These are phyloP conservation scores for Trichoderma guizhouense DNA, from an alignment of 2,329 filamentous ascomycete species.

Conservation along the genomic window DNA sequence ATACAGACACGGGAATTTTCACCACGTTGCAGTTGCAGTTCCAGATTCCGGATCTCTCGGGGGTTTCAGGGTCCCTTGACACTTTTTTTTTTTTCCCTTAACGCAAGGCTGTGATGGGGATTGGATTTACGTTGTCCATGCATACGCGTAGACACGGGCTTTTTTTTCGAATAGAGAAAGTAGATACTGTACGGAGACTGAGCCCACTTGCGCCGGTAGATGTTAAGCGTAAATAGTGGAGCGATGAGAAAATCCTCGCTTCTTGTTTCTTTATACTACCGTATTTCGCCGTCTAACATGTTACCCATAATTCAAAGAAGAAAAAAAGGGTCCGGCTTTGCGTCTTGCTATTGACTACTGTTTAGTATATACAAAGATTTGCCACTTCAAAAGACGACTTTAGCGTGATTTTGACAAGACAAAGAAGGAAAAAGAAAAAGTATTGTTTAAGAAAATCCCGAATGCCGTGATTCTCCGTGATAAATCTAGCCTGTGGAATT, in stretches of 20 bases:
- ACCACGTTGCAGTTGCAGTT: neutral
- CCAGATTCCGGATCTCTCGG: neutral
- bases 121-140: neutral
- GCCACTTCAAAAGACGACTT: neutral
- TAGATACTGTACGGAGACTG: neutral
- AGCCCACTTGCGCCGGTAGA: neutral
- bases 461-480: neutral
- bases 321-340: neutral
- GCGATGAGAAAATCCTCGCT: neutral
- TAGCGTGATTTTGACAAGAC: neutral
- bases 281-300: neutral
- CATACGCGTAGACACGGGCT: constrained; percentile 1
- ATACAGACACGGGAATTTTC: constrained; percentile 8
- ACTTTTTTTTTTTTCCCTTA: neutral
- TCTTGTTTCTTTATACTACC: neutral
- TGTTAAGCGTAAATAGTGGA: constrained; percentile 9
- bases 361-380: neutral
- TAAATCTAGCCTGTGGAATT: neutral
- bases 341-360: neutral
- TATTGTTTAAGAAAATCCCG: neutral
- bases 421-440: neutral
- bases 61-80: neutral
- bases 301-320: neutral
- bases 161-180: neutral
- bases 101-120: neutral